phyloP scores from a whole-genome alignment of 345 rosid species.

The Eucalyptus melliodora region DNA sequence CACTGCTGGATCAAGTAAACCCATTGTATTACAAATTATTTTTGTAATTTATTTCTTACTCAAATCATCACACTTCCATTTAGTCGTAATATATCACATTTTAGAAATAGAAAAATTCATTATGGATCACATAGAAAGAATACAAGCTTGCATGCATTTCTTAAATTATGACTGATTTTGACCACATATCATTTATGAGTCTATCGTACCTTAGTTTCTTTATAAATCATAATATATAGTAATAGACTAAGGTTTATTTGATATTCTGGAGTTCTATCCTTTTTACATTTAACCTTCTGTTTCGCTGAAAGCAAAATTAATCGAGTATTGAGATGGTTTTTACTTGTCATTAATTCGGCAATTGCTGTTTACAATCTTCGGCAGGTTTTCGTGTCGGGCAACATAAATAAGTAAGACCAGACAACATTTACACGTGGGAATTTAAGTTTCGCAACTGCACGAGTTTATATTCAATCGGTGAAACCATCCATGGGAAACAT shows the following conservation, averaged over 20 bases:
- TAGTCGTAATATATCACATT: neutral
- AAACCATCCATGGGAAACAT: neutral
- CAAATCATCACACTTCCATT: neutral
- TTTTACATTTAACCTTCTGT: neutral
- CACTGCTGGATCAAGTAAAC: neutral
- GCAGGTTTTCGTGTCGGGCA: neutral
- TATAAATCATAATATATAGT: neutral
- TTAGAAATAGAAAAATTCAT: neutral
- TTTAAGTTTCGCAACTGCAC: neutral
- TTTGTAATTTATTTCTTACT: neutral
- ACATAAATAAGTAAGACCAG: neutral
- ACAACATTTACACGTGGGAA: neutral
- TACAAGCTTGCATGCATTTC: neutral
- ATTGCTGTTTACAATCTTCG: neutral
- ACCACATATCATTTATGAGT: neutral
- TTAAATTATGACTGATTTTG: neutral
- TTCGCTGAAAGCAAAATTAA: neutral
- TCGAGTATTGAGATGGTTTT: neutral
- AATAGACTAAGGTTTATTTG: neutral
- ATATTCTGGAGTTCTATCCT: neutral
- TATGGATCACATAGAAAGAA: neutral
- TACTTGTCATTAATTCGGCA: neutral
- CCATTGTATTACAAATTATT: neutral
- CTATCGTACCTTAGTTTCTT: neutral
- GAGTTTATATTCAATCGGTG: neutral